phyloP scores from a whole-genome alignment of 1,284 basidiomycete genomes.

The Cutaneotrichosporon mucoides region DNA sequence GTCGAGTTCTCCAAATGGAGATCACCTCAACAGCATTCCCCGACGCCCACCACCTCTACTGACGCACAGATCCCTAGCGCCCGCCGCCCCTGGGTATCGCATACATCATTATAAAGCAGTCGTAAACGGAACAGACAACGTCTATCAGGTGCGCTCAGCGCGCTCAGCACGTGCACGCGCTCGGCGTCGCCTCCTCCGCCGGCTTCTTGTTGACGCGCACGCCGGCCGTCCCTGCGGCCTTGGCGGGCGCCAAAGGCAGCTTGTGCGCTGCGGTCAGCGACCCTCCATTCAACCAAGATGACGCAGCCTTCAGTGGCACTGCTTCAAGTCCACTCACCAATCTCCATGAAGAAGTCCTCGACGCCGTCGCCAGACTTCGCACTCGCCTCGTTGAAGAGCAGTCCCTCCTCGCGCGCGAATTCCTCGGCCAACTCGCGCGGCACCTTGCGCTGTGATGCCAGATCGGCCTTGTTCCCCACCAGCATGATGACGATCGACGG shows the following conservation, averaged over 20 bases:
- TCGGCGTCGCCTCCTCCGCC: constrained; percentile 4
- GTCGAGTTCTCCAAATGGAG: background rate
- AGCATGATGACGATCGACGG: constrained; percentile 93
- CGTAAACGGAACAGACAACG: background rate
- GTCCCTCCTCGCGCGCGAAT: constrained; percentile 88
- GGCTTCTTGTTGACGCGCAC: constrained; percentile 33
- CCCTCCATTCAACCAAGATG: too few species aligned
- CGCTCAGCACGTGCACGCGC: constrained; percentile 19
- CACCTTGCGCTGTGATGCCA: constrained; percentile 67
- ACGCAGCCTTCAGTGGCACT: too few species aligned
- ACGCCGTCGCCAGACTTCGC: constrained; percentile 92
- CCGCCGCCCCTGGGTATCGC: background rate
- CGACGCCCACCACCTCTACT: background rate
- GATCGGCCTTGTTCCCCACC: constrained; percentile 91
- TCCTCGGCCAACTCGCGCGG: constrained; percentile 80
- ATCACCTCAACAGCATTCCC: background rate
- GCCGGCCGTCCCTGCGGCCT: constrained; percentile 20
- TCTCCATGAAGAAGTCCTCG: constrained; percentile 78
- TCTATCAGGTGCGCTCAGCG: background rate
- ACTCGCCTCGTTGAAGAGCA: constrained; percentile 95
- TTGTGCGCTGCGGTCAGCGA: constrained; percentile 38
- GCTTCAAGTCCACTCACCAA: constrained; percentile 50
- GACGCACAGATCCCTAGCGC: background rate
- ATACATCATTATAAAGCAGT: constrained; percentile 1
- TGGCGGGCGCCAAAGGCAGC: constrained; percentile 37